These are phyloP conservation scores for Silene coronaria DNA, from an alignment of 179 eudicot species.

Conservation along the genomic window DNA sequence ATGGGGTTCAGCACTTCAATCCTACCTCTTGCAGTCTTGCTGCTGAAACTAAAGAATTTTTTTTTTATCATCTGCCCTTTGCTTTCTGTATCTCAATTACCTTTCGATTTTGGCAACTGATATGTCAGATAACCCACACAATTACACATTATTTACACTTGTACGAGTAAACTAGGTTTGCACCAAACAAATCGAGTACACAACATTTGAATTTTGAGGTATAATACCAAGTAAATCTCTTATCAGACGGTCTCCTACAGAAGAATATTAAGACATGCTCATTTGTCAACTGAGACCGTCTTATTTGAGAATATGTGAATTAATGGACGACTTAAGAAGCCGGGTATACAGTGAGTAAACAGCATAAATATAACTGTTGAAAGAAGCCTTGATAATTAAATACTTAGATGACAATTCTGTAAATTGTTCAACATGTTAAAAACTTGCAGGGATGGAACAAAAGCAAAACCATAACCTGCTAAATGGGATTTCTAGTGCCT, in stretches of 20 bases:
- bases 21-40: neutral
- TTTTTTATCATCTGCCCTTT: neutral
- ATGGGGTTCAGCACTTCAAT: neutral
- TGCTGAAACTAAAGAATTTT: neutral
- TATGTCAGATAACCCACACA: neutral
- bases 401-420: slow-evolving; percentile 11
- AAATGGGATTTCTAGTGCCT: neutral
- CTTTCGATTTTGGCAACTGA: neutral
- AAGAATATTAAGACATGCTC: neutral
- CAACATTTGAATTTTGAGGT: neutral
- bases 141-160: neutral
- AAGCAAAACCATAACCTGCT: slow-evolving; percentile 15
- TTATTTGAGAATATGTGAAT: neutral
- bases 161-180: neutral
- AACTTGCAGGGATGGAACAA: slow-evolving; percentile 6
- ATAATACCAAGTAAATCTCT: neutral
- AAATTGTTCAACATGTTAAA: slow-evolving; percentile 5
- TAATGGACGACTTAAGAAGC: neutral
- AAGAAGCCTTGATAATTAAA: neutral
- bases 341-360: neutral
- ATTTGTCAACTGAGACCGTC: neutral
- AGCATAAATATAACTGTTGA: neutral
- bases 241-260: neutral
- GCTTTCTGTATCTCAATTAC: neutral
- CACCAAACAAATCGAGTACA: neutral